Base-by-base conservation (phyloP, 2,329 filamentous ascomycete genomes). In the Emmonsia crescens region DNA sequence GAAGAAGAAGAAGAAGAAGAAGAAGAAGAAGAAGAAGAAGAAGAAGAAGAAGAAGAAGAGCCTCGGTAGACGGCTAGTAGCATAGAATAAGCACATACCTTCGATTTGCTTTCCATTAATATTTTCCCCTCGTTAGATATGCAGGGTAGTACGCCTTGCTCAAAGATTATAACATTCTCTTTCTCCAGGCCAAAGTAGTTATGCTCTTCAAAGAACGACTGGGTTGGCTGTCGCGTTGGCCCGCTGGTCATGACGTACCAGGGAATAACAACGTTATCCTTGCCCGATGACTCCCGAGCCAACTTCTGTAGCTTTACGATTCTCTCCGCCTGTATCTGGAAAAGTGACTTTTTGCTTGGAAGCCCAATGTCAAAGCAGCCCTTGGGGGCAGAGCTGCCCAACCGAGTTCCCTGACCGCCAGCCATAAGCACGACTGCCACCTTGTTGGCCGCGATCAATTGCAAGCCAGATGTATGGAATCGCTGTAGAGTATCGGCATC, bases 171-270 rank as follows among this genome's bases (percentile, higher is more conserved):
- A 64, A 99, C 88, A 72, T 99, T 94, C 74, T 88, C 85, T 77
- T 89, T 84, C 67, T 87, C 82, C 63, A 99, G 79, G 5, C 94
- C 94, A 75, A 99, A 99, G 81, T 91, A 97, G 62, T 85, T 84
- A 80, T 97, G 83, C 76, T 96, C 82, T 74, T 89, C 79, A 76
- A 99, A 97, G 80, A 94, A 99, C 64, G 88, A 81, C 80, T 96
- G 89, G n/a, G 94, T 99, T 48, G 92, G 90, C 64, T 85, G 85
- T 67, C 92, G 85, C 8, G 94, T 99, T 54, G 94, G 94, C 4
- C 94, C 94, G 71, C 91, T 96, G 70, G 94, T 99, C 94, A 99
- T 99, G 76, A 99, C 91, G 78, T 99, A 99, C 94, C 94, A 99
- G 14, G 94, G 94, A 49, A 97, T 86, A 38, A 88, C 80, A 51